phyloP scores from a whole-genome alignment of 2,329 filamentous ascomycete species.

The Ophiognomonia clavigignenti-juglandacearum region DNA sequence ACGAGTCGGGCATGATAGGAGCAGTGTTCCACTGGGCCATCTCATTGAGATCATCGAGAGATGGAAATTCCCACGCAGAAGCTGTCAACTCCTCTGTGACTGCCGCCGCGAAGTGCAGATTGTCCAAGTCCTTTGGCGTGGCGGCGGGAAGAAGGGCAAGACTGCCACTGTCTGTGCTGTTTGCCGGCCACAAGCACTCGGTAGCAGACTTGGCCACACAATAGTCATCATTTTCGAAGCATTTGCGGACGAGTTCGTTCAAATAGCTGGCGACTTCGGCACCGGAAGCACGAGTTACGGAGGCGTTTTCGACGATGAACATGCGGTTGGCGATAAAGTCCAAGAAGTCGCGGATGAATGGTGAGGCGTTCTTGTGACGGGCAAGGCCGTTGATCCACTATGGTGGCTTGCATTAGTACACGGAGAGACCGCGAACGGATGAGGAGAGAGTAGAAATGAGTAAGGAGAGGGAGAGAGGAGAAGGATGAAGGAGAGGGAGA shows the following conservation, averaged over 20 bases:
- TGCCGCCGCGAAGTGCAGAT: constrained; percentile 1
- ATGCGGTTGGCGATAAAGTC: constrained; percentile 17
- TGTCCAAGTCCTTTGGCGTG: constrained; percentile 7
- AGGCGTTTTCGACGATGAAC: constrained; percentile 16
- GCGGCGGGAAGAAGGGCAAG: constrained; percentile 1
- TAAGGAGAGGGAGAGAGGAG: neutral
- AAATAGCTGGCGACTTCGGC: constrained; percentile 15
- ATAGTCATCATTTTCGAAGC: constrained; percentile 13
- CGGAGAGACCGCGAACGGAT: no score
- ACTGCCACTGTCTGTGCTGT: constrained; percentile 7
- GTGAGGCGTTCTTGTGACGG: constrained; percentile 14
- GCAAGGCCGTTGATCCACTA: constrained; percentile 17
- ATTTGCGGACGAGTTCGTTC: constrained; percentile 11
- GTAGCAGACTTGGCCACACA: constrained; percentile 4
- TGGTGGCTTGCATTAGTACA: neutral
- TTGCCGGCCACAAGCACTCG: constrained; percentile 2
- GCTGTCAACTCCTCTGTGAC: constrained; percentile 7
- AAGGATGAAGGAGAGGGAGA: neutral
- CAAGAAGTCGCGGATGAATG: constrained; percentile 16
- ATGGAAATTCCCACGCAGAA: constrained; percentile 7
- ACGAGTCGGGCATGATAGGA: constrained; percentile 3
- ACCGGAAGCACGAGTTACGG: constrained; percentile 12
- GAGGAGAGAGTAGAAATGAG: neutral
- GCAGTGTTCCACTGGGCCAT: constrained; percentile 15
- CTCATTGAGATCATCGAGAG: constrained; percentile 3